A percentile compares a stretch with the other conserved stretches of the same genome.
phyloP scores from a whole-genome alignment of 352 stramenopile genomes.

The Phytophthora macrochlamydospora region DNA sequence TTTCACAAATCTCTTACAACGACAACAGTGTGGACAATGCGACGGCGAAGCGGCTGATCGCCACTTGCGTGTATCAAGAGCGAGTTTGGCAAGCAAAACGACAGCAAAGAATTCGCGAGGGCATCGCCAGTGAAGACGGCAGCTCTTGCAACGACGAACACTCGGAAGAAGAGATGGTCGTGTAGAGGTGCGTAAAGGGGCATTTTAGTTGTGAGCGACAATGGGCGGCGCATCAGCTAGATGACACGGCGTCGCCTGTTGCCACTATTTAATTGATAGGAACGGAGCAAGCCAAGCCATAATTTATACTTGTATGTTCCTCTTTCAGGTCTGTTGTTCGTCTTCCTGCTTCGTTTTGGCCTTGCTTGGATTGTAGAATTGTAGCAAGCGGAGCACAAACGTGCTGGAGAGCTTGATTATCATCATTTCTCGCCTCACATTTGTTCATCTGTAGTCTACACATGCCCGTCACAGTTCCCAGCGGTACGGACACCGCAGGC shows the following conservation, averaged over 20 bases:
- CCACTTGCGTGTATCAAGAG: conserved; percentile 77
- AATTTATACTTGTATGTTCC: conserved; percentile 34
- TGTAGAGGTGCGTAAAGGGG: conserved; percentile 16
- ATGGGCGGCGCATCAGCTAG: conserved; percentile 5
- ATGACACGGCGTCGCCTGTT: conserved; percentile 12
- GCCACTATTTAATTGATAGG: conserved; percentile 35
- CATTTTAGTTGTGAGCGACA: conserved; percentile 29
- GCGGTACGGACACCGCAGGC: conserved; percentile 71
- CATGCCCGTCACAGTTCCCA: conserved; percentile 68
- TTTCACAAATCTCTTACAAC: conserved; percentile 89
- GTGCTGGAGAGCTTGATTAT: no score
- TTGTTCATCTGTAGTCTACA: conserved; percentile 33
- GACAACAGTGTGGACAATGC: conserved; percentile 83
- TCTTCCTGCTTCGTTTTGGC: neutral
- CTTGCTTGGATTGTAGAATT: neutral
- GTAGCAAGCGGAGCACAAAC: neutral
- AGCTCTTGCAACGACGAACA: conserved; percentile 43
- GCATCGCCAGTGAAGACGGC: conserved; percentile 29
- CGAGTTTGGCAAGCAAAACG: conserved; percentile 64
- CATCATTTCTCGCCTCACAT: neutral
- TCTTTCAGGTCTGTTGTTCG: neutral
- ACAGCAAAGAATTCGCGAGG: conserved; percentile 54
- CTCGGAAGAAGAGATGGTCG: conserved; percentile 41
- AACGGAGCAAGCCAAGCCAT: conserved; percentile 21
- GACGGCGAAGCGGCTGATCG: conserved; percentile 77